Conservation (phyloP, 768 basidiomycete genomes). For the Termitomyces sp. region DNA sequence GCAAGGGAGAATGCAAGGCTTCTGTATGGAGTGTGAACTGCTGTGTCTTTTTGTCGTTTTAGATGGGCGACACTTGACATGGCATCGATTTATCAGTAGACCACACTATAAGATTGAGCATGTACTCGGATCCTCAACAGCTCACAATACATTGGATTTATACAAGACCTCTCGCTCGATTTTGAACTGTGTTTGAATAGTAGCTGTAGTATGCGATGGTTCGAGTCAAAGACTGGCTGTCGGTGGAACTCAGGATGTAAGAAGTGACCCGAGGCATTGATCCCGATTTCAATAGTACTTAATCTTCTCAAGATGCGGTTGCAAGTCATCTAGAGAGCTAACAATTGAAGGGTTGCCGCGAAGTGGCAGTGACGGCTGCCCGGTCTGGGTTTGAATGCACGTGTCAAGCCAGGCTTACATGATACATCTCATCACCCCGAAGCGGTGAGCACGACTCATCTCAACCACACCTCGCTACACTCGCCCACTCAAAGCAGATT, state of each 20-base stretch:
- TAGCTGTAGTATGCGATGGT: no score
- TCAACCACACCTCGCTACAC: not conserved
- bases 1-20: slow-evolving; percentile 59
- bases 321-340: not conserved
- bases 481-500: slow-evolving; percentile 3
- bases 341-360: not conserved
- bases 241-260: no score
- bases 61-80: not conserved
- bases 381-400: slow-evolving; percentile 5
- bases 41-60: not conserved
- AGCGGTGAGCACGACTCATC: slow-evolving; percentile 9
- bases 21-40: slow-evolving; percentile 51
- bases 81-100: not conserved
- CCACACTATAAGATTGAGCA: not conserved
- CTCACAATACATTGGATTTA: not conserved
- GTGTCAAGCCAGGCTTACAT: slow-evolving; percentile 9
- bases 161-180: no score
- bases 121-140: not conserved
- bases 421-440: slow-evolving; percentile 9
- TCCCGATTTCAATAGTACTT: no score
- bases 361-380: not conserved
- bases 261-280: no score
- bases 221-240: no score
- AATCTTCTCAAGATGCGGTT: not conserved
- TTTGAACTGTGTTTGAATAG: not conserved